Evolutionary conservation across 2,329 filamentous ascomycete species (phyloP).

Genomic region (Pseudopyrenochaeta lycopersici): DNA sequence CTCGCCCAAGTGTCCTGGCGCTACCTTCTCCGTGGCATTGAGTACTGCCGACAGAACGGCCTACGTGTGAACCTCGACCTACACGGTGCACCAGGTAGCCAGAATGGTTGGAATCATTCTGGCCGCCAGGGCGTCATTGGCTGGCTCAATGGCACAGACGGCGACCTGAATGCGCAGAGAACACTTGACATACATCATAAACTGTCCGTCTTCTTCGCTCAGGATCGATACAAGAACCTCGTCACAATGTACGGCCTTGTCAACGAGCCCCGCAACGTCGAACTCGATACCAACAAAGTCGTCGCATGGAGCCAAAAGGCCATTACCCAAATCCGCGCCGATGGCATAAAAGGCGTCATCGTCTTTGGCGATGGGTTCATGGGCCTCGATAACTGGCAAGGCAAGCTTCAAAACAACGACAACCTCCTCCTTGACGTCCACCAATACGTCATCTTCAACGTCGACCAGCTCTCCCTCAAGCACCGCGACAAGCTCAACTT

Average conservation of each 20-base stretch:
- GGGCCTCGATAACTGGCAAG: slow-evolving; percentile 90
- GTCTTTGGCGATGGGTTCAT: slow-evolving; percentile 96
- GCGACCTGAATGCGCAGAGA: slow-evolving; percentile 78
- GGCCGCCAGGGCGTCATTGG: slow-evolving; percentile 80
- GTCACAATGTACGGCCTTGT: slow-evolving; percentile 91
- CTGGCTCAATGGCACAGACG: slow-evolving; percentile 93
- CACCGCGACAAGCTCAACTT: slow-evolving; percentile 87
- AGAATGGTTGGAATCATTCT: slow-evolving; percentile 98
- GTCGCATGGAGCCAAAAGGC: slow-evolving; percentile 81
- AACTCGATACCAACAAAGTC: slow-evolving; percentile 71
- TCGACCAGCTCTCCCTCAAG: slow-evolving; percentile 79
- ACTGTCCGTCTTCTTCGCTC: slow-evolving; percentile 90
- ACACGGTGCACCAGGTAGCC: slow-evolving; percentile 89
- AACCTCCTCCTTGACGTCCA: slow-evolving; percentile 92
- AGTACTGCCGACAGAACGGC: slow-evolving; percentile 92
- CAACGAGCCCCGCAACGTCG: slow-evolving; percentile 89
- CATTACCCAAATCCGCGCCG: slow-evolving; percentile 75
- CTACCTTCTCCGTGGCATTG: slow-evolving; percentile 90
- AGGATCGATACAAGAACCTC: slow-evolving; percentile 90
- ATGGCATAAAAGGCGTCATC: slow-evolving; percentile 76
- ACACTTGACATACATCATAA: slow-evolving; percentile 88
- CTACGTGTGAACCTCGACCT: slow-evolving; percentile 92
- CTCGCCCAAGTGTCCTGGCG: slow-evolving; percentile 88
- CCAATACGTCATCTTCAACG: slow-evolving; percentile 98
- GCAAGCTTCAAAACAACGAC: slow-evolving; percentile 74